Evolutionary conservation across 2,329 filamentous ascomycete species (phyloP).

Genomic region (Teratosphaeria nubilosa): DNA sequence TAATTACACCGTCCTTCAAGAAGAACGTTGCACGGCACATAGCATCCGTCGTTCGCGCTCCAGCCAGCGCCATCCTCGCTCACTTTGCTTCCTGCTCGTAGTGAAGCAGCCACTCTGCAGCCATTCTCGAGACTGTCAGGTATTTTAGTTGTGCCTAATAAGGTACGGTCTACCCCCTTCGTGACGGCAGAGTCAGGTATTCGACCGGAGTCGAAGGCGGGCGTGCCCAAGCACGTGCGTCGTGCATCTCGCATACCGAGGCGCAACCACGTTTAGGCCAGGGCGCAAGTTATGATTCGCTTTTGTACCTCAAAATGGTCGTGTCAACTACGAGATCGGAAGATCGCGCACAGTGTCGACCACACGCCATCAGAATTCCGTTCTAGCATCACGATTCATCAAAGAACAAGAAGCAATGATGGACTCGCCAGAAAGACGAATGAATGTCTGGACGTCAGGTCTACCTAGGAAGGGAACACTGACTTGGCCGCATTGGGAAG

Average conservation of each 20-base stretch:
- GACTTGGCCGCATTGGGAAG: not conserved
- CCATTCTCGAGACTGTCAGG: not conserved
- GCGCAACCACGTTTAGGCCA: too few species aligned
- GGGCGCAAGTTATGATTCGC: too few species aligned
- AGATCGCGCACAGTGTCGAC: too few species aligned
- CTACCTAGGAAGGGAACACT: not conserved
- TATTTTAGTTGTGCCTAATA: not conserved
- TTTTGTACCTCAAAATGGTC: too few species aligned
- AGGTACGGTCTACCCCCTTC: not conserved
- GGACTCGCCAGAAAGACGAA: not conserved
- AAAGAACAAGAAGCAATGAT: not conserved
- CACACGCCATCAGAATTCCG: not conserved
- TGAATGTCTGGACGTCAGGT: not conserved
- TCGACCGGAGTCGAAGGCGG: too few species aligned
- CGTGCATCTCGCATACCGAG: not conserved
- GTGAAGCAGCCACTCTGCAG: not conserved
- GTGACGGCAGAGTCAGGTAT: not conserved
- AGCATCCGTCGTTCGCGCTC: not conserved
- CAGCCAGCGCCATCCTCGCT: not conserved
- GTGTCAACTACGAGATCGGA: too few species aligned
- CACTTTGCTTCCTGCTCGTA: not conserved
- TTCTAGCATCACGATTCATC: not conserved
- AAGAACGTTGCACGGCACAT: not conserved
- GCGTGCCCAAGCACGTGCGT: not conserved
- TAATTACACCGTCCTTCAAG: not conserved